A percentile compares a stretch with the other conserved stretches of the same genome.
These are phyloP conservation scores for Giardia muris DNA, from an alignment of 208 protist species.

Conservation along the genomic window DNA sequence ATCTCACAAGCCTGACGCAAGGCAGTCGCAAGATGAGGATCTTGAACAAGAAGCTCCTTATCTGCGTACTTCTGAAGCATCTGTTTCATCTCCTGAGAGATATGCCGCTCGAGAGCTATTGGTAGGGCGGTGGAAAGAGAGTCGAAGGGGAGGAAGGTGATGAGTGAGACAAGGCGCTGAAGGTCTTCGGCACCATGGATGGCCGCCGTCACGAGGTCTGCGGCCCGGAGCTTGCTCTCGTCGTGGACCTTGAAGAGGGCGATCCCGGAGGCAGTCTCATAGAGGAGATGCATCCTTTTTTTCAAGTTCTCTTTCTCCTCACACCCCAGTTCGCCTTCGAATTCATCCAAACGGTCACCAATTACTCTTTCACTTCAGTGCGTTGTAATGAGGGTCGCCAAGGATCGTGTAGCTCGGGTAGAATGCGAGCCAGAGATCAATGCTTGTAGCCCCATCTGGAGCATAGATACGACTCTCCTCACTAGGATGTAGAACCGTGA, in stretches of 20 bases:
- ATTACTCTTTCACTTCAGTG: neutral
- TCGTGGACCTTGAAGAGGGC: neutral
- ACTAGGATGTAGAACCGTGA: neutral
- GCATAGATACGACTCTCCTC: neutral
- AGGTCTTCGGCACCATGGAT: neutral
- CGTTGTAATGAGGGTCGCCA: neutral
- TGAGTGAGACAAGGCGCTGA: neutral
- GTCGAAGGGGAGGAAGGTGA: neutral
- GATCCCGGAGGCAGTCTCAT: conserved; percentile 18
- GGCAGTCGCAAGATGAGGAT: neutral
- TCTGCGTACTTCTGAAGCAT: neutral
- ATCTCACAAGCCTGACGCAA: neutral
- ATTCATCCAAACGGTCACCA: no score
- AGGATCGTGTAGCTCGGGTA: neutral
- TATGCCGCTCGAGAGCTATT: neutral
- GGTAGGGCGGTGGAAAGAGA: neutral
- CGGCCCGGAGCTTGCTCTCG: neutral
- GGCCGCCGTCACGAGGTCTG: neutral
- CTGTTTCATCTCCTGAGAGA: neutral
- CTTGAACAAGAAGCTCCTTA: neutral
- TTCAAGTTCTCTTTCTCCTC: no score
- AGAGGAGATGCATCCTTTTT: conserved; percentile 16
- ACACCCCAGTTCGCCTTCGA: no score
- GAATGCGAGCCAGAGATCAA: neutral
- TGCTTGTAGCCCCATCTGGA: neutral